Evolutionary conservation across 2,329 filamentous ascomycete genomes (phyloP), one percentile per base, ranked within the genome.

Genomic region (Penicillium sp.): DNA sequence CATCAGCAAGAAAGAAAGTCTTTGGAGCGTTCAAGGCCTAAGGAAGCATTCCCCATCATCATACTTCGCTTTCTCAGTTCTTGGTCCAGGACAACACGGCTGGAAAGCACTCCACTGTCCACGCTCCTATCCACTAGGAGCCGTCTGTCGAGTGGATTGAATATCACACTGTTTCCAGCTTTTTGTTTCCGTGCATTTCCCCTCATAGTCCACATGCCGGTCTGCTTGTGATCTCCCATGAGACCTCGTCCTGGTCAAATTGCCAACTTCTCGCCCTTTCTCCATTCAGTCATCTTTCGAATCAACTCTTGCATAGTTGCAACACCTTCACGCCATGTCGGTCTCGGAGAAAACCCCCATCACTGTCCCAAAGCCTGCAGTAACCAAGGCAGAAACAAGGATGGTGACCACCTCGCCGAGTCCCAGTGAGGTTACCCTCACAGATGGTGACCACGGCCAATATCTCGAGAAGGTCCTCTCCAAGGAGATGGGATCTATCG

Each of bases 351-450:
- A 67, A 60, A 39, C 15, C n/a, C 54, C 58, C n/a, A 59, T 57
- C 34, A n/a, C 55, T 42, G 47, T 55, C 10, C 60, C 62, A 6
- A 51, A 58, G 54, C 55, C 65, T 31, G 50, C 43, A 14, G 28
- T 47, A 22, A 47, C 37, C 8, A 49, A 48, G 17, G 43, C 48
- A 54, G 14, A 54, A 37, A 5, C 53, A 59, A 49, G 17, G 35
- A 52, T 38, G 37, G 38, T 39, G 12, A 52, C 48, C 7, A 65
- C 38, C 53, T 38, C 63, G 20, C 14, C 25, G 3, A 48, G 17
- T n/a, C 43, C 62, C 1, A 70, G 63, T 28, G 65, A 66, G 42
- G 42, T 58, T 11, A 69, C 66, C 15, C 62, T 71, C 35, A 52
- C 57, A n/a, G 65, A 67, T 43, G 55, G 60, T 25, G 67, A 68